Base-by-base conservation (phyloP, 495 filamentous ascomycete species). In the Pseudomonodictys pantanalensis region DNA sequence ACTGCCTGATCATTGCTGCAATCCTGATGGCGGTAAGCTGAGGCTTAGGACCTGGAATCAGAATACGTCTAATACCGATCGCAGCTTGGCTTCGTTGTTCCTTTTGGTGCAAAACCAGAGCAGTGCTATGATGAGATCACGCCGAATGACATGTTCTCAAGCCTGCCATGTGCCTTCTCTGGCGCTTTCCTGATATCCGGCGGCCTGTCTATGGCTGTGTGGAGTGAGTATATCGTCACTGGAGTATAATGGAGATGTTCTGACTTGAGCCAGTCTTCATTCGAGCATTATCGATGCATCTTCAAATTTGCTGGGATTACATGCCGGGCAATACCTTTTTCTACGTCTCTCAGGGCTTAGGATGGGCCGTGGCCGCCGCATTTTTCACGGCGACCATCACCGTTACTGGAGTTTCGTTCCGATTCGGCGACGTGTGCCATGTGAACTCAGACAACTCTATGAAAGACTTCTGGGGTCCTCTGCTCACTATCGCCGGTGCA, bases 291-390 rank as follows among this genome's bases (percentile, higher is more conserved):
- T 95, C 92, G 17, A 86, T 98, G 53, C 93, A 98, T 71, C 82
- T 98, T 11, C 95, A 97, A 74, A 96, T 98, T 43, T 96, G 91
- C 77, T 98, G 95, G 95, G 90, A 97, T 69, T 77, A 95, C 18
- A 83, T 92, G 4, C 86, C 95, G 7, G 95, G 93, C 2, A 81
- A 82, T 18, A 90, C 84, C 60, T 97, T 96, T 73, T 97, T 97
- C 85, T 91, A 89, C 81, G 81, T 80, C 60, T 84, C 95, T 10
- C 84, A 96, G 65, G 75, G 82, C 7, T 75, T 82, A 42, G 93
- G 95, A 58, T 95, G 92, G 86, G 90, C 84, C 8, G 77, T 97
- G 39, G 90, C 91, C 1, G 79, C 83, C 28, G 69, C 90, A 23
- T 86, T 88, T 41, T 78, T 92, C 23, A 77, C 85, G 1, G 72